Evolutionary conservation across 2,329 filamentous ascomycete species (phyloP).

Genomic region (Albophoma yamanashiensis): DNA sequence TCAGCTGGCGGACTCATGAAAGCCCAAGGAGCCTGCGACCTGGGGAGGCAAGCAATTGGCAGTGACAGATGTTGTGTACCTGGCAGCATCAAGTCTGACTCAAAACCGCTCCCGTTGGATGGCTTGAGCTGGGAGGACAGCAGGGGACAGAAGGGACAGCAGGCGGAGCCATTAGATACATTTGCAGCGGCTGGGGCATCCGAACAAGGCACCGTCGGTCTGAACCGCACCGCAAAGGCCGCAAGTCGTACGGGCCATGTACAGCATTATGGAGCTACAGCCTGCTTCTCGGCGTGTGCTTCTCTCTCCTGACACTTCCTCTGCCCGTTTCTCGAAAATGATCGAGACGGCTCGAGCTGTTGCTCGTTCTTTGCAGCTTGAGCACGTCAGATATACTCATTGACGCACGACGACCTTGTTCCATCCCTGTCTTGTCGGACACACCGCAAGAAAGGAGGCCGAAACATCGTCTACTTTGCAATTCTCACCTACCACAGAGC

Average conservation of each 20-base stretch:
- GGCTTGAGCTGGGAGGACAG: not conserved
- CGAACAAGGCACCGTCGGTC: not conserved
- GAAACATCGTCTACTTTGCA: not conserved
- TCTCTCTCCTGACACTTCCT: not conserved
- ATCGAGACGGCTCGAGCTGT: not conserved
- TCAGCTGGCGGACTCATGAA: not conserved
- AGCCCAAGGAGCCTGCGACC: not conserved
- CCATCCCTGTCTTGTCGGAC: not conserved
- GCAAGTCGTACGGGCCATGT: conserved; percentile 3
- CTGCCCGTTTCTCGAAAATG: not conserved
- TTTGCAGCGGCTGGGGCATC: not conserved
- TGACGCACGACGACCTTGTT: not conserved
- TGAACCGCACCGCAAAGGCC: not conserved
- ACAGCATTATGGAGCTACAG: conserved; percentile 1
- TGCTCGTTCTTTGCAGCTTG: not conserved
- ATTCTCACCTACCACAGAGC: not conserved
- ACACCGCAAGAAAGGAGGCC: not conserved
- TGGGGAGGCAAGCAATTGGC: not conserved
- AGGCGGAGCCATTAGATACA: conserved; percentile 1
- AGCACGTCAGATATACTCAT: not conserved
- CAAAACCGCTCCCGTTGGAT: not conserved
- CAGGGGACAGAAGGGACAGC: conserved; percentile 3
- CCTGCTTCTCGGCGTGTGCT: not conserved
- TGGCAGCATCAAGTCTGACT: not conserved
- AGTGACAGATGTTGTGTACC: not conserved